Conservation (phyloP, 1,284 basidiomycete species). For the Malassezia furfur region DNA sequence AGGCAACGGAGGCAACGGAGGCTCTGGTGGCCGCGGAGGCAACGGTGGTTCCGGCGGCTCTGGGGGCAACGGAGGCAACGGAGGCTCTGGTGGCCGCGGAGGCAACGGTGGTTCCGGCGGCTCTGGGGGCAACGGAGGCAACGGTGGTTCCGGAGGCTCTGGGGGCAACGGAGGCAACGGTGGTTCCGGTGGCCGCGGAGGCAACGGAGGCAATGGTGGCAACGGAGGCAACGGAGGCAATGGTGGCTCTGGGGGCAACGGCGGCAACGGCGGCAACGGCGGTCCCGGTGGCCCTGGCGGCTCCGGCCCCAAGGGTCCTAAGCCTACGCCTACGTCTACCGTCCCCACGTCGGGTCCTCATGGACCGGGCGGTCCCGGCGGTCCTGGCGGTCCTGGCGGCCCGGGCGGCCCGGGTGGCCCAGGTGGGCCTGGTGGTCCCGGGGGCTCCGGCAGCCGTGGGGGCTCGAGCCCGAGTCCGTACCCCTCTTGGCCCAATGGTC, state of each 20-base stretch:
- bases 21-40: too few relatives aligned
- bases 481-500: not conserved
- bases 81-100: too few relatives aligned
- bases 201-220: slow-evolving; percentile 6
- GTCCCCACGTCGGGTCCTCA: too few relatives aligned
- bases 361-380: not conserved
- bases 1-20: not conserved
- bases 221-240: slow-evolving; percentile 12
- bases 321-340: too few relatives aligned
- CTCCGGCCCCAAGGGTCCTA: not conserved
- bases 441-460: not conserved
- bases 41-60: too few relatives aligned
- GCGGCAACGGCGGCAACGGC: slow-evolving; percentile 11
- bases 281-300: slow-evolving; percentile 15
- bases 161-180: slow-evolving; percentile 8
- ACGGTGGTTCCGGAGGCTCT: not conserved
- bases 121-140: too few relatives aligned
- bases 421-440: slow-evolving; percentile 10
- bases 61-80: not conserved
- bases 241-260: slow-evolving; percentile 9
- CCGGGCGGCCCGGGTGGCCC: slow-evolving; percentile 7
- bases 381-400: slow-evolving; percentile 5
- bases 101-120: too few relatives aligned
- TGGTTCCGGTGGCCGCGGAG: slow-evolving; percentile 10
- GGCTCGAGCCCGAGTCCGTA: not conserved